These are phyloP conservation scores for Oenanthe javanica DNA, from an alignment of 140 eudicot species.

Conservation along the genomic window DNA sequence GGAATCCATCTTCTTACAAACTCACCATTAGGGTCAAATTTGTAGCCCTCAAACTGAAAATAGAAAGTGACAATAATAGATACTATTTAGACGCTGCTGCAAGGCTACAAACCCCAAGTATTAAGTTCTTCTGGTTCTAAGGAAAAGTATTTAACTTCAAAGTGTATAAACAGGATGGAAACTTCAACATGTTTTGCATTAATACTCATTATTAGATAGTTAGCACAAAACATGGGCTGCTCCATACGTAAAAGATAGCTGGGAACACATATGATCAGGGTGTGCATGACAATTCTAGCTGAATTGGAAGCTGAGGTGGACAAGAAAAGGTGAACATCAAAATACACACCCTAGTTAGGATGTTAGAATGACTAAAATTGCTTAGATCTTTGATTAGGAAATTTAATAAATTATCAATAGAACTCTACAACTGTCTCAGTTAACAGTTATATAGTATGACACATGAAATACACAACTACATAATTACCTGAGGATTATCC, in stretches of 20 bases:
- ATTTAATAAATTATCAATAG: not conserved
- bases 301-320: not conserved
- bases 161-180: not conserved
- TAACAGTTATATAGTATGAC: not conserved
- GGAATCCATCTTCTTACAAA: slow-evolving; percentile 97
- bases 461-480: not conserved
- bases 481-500: slow-evolving; percentile 79
- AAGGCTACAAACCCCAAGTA: not conserved
- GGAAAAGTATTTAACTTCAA: not conserved
- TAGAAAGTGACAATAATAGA: not conserved
- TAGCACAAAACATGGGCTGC: not conserved
- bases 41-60: slow-evolving; percentile 80
- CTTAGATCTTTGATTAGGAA: not conserved
- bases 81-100: not conserved
- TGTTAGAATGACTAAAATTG: not conserved
- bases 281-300: not conserved
- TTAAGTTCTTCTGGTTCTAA: not conserved
- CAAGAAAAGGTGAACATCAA: not conserved
- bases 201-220: not conserved
- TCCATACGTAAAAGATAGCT: not conserved
- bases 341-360: not conserved
- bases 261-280: not conserved
- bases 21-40: slow-evolving; percentile 92
- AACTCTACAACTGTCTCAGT: not conserved
- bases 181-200: not conserved